Conservation (phyloP, 2,329 filamentous ascomycete species). For the Ceratocystis variospora region DNA sequence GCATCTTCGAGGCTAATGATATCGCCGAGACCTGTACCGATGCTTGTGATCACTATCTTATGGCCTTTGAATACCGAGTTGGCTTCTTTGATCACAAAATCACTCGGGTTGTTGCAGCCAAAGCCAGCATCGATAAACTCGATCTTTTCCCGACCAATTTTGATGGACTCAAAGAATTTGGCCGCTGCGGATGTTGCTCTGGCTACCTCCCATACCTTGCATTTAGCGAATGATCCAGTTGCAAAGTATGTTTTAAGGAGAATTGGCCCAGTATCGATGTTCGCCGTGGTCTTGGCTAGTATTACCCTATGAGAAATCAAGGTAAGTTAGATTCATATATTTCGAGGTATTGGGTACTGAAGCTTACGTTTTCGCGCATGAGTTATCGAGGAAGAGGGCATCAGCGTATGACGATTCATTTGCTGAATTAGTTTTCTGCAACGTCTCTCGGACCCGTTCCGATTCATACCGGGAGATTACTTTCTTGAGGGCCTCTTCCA, state of each 20-base stretch:
- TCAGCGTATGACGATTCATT: not conserved
- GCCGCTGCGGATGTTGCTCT: slow-evolving; percentile 24
- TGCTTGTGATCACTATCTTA: slow-evolving; percentile 21
- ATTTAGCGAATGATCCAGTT: slow-evolving; percentile 20
- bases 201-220: slow-evolving; percentile 25
- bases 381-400: not conserved
- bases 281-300: not conserved
- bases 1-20: slow-evolving; percentile 20
- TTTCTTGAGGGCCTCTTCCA: not conserved
- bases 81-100: slow-evolving; percentile 25
- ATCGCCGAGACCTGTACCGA: slow-evolving; percentile 23
- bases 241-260: slow-evolving; percentile 24
- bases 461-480: not conserved
- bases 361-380: not conserved
- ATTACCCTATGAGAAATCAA: not conserved
- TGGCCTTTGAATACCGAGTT: slow-evolving; percentile 21
- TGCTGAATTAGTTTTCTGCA: not conserved
- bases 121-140: slow-evolving; percentile 26
- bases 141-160: slow-evolving; percentile 22
- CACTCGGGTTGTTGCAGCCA: slow-evolving; percentile 26
- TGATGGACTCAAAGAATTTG: slow-evolving; percentile 25
- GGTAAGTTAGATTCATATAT: not conserved
- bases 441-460: not conserved
- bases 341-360: not conserved
- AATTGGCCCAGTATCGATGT: slow-evolving; percentile 18